Base-by-base conservation (phyloP, 73 alveolate species). In the Paramecium octaurelia region DNA sequence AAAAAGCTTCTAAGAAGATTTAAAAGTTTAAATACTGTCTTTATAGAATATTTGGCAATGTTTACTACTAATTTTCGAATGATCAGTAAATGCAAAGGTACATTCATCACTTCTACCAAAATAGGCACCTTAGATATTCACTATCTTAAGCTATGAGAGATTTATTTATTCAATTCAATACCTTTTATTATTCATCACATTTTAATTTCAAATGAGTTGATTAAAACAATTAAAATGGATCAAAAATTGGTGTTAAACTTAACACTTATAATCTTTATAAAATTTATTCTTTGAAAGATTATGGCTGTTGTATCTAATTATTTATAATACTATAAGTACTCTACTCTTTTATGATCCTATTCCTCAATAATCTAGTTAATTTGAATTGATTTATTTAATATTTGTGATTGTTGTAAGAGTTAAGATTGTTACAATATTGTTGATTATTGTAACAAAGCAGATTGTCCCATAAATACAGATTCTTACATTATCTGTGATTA, bases 21-120 rank as follows among this genome's bases (percentile, higher is more conserved):
- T 24, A 43, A 80, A 46, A 23, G 18, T 3, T 11, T 24, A 3
- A 9, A 40, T 80, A 80, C 91, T 80, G 2, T 80, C 75, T 46
- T 80, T 27, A 44, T 31, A 80, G 18, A 18, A 20, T 44, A 80
- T 80, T 44, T 46, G 10, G 24, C 64, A 34, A 80, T 80, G 91
- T 18, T 48, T 80, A 8, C 76, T 27, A 44, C 91, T 80, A 16
- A 80, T 80, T 80, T 80, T 80, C 0, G 70, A 80, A 80, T 80
- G 91, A 7, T 80, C 91, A 10, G 73, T 42, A 21, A 80, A 80
- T 18, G 91, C 70, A 40, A 80, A 80, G 4, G 91, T 80, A 31
- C 57, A 31, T 44, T 80, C 91, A 40, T 80, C 91, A 43, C 75
- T 46, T 48, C 91, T 80, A 12, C 91, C 91, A 14, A 80, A 44